Conservation (phyloP, 2,329 filamentous ascomycete species). For the Penicillium sp. region DNA sequence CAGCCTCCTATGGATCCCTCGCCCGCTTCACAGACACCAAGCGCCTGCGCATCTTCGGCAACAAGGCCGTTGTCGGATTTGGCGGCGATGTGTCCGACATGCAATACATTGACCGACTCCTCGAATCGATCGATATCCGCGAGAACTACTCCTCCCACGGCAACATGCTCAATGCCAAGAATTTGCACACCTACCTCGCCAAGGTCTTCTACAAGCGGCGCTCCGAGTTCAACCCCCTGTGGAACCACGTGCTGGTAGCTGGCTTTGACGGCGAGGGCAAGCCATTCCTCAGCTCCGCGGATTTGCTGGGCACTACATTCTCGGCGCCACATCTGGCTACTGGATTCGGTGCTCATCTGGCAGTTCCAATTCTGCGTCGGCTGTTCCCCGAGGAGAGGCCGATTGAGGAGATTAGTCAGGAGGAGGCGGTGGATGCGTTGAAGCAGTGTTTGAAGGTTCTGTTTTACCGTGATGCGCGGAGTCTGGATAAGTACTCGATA, state of each 20-base stretch:
- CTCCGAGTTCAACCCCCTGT: slow-evolving; percentile 93
- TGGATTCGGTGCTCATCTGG: slow-evolving; percentile 89
- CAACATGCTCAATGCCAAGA: slow-evolving; percentile 76
- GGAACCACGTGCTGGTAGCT: slow-evolving; percentile 92
- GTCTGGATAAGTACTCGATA: slow-evolving; percentile 87
- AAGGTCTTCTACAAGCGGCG: slow-evolving; percentile 96
- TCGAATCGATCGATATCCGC: slow-evolving; percentile 81
- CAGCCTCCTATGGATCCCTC: slow-evolving; percentile 95
- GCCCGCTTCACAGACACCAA: slow-evolving; percentile 97
- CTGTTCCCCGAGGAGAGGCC: slow-evolving; percentile 82
- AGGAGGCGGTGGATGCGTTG: slow-evolving; percentile 77
- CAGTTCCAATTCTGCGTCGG: slow-evolving; percentile 85
- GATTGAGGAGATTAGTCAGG: slow-evolving; percentile 70
- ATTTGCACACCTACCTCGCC: slow-evolving; percentile 93
- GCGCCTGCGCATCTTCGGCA: slow-evolving; percentile 86
- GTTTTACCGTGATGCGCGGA: slow-evolving; percentile 94
- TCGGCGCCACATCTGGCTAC: slow-evolving; percentile 85
- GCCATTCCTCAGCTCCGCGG: slow-evolving; percentile 89
- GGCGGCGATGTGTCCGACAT: slow-evolving; percentile 98
- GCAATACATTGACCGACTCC: slow-evolving; percentile 94
- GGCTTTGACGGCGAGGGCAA: slow-evolving; percentile 77
- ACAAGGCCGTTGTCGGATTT: slow-evolving; percentile 84
- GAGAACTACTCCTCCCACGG: slow-evolving; percentile 74
- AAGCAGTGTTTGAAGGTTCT: slow-evolving; percentile 98
- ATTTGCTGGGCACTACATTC: slow-evolving; percentile 92